Evolutionary conservation across 345 rosid species (phyloP).

Genomic region (Eutrema japonicum): DNA sequence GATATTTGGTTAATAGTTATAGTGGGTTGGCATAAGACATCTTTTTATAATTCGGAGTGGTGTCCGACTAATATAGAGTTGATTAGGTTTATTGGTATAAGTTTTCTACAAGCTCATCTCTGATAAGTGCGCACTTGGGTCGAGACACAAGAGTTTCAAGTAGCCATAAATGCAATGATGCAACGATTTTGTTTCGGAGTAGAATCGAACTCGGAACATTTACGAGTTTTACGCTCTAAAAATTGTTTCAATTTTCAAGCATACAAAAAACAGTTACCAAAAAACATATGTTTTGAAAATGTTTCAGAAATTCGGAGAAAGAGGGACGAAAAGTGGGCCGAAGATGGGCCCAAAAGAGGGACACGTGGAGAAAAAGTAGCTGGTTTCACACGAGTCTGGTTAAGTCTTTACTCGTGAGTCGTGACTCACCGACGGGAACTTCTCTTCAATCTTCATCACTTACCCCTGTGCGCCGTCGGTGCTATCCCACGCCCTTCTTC

Average conservation of each 20-base stretch:
- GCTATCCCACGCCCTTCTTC: constrained; percentile 42
- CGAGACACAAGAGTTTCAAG: too few relatives aligned
- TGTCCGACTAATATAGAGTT: too few relatives aligned
- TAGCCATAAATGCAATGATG: background rate
- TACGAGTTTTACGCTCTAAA: background rate
- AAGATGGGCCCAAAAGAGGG: constrained; percentile 24
- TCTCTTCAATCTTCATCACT: constrained; percentile 28
- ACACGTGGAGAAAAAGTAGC: constrained; percentile 26
- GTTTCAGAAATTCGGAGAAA: background rate
- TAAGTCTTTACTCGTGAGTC: constrained; percentile 2
- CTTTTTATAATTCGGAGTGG: too few relatives aligned
- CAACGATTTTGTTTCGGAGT: background rate
- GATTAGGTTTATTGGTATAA: too few relatives aligned
- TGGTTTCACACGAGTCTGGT: constrained; percentile 32
- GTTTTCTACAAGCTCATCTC: background rate
- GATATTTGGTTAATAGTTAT: background rate
- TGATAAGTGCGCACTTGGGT: background rate
- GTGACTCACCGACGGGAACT: constrained; percentile 44
- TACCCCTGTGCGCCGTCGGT: constrained; percentile 38
- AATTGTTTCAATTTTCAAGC: background rate
- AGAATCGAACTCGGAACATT: background rate
- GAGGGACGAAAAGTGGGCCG: constrained; percentile 16
- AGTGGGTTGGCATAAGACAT: background rate
- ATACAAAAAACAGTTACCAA: background rate
- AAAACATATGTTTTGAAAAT: constrained; percentile 5